Percentiles rank a stretch among this genome's conserved stretches.
phyloP scores from a whole-genome alignment of 1,284 basidiomycete species.

The Malassezia sympodialis region DNA sequence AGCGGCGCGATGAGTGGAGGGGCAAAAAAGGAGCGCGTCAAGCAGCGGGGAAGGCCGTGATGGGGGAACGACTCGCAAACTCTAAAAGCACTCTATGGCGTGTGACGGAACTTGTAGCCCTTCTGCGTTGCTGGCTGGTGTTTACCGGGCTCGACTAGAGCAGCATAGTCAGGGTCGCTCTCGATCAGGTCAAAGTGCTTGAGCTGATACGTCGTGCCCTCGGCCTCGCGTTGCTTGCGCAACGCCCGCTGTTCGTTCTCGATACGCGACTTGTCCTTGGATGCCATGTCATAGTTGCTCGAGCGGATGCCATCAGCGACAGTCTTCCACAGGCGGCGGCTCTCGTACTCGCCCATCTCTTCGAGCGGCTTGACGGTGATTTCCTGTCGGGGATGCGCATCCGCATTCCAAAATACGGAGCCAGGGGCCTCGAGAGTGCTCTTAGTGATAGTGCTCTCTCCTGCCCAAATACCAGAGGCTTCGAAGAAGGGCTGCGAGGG shows the following conservation, averaged over 20 bases:
- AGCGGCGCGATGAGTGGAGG: not conserved
- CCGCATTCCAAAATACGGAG: slow-evolving; percentile 52
- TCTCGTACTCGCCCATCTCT: slow-evolving; percentile 72
- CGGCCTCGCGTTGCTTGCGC: slow-evolving; percentile 69
- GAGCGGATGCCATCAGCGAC: slow-evolving; percentile 84
- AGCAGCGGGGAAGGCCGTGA: too few relatives aligned
- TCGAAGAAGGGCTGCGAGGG: slow-evolving; percentile 53
- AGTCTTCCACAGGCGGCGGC: slow-evolving; percentile 69
- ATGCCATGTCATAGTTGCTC: slow-evolving; percentile 84
- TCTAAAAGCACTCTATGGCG: not conserved
- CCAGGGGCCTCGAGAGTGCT: slow-evolving; percentile 36
- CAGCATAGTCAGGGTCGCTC: slow-evolving; percentile 47
- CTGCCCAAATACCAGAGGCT: slow-evolving; percentile 82
- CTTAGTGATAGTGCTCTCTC: slow-evolving; percentile 54
- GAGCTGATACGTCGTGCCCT: slow-evolving; percentile 61
- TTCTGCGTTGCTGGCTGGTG: slow-evolving; percentile 32
- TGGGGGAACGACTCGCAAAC: too few relatives aligned
- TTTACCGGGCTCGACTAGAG: slow-evolving; percentile 29
- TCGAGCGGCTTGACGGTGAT: slow-evolving; percentile 59
- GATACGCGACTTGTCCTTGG: slow-evolving; percentile 76
- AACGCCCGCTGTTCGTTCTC: slow-evolving; percentile 91
- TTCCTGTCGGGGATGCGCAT: slow-evolving; percentile 57
- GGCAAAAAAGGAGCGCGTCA: too few relatives aligned
- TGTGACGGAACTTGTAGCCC: slow-evolving; percentile 17
- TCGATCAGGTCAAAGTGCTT: slow-evolving; percentile 44